Base-by-base conservation (phyloP, 2,329 filamentous ascomycete species). In the Apiospora koreana region DNA sequence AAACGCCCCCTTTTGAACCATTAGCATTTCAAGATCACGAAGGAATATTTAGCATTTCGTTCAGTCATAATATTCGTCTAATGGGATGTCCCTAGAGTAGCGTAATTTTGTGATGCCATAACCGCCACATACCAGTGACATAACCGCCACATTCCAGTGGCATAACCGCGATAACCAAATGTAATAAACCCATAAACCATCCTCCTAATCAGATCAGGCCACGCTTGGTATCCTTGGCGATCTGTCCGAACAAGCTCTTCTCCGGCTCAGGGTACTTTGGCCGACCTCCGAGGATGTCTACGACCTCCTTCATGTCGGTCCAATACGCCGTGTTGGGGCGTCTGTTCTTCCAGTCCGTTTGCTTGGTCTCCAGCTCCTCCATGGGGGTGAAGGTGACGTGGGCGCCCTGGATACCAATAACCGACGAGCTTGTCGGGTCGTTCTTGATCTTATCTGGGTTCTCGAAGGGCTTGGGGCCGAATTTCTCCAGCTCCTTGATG, bases 261-360 rank as follows among this genome's bases (percentile, higher is more conserved):
- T 88, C 85, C 0, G 88, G 89, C 73, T 75, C 76, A 1, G 81
- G 79, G 76, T 89, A 87, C 1, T 79, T 72, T 1, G 91, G 88
- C 71, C 94, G 87, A 2, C 94, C 95, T 67, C 92, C 93, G 42
- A 99, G 83, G 43, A 94, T 92, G 80, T 99, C 93, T 2, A 97
- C 95, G 38, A 94, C 89, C 67, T 91, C 86, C 82, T 94, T 93
- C 80, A 97, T 85, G 67, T 86, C 86, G 76, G 93, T 85, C 96
- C 96, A 99, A 85, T 94, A 95, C 75, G 96, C 93, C 69, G 90
- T 83, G 82, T 90, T 93, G 65, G 96, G 95, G 67, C 96, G 87
- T 67, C 96, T 87, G 81, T 97, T 94, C 74, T 91, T 89, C 96
- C 96, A 99, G 83, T 99, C 95, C 4, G 96, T 98, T 77, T 95